These are phyloP conservation scores for Globisporangium perplexum DNA, from an alignment of 352 stramenopile genomes.

Conservation along the genomic window DNA sequence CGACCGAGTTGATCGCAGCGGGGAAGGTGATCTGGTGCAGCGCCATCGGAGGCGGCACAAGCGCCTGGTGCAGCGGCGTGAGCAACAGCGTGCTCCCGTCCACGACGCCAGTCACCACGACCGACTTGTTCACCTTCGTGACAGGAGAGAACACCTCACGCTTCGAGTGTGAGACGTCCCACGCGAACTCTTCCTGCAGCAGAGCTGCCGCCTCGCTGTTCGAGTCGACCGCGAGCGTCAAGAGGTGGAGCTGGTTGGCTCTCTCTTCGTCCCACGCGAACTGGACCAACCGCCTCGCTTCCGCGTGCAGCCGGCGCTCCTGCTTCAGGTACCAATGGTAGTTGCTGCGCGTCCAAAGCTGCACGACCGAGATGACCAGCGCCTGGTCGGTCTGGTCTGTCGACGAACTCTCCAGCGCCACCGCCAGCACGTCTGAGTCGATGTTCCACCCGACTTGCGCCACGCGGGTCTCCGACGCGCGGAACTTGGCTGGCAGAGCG, in stretches of 20 bases:
- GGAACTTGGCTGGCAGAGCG: slow-evolving; percentile 33
- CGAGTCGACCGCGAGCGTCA: slow-evolving; percentile 11
- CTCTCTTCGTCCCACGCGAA: slow-evolving; percentile 59
- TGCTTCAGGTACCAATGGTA: slow-evolving; percentile 87
- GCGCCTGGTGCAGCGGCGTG: slow-evolving; percentile 56
- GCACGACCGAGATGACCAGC: slow-evolving; percentile 22
- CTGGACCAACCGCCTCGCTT: slow-evolving; percentile 17
- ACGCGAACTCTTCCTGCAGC: slow-evolving; percentile 49
- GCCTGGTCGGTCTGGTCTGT: neutral
- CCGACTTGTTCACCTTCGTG: slow-evolving; percentile 13
- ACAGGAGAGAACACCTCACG: slow-evolving; percentile 7
- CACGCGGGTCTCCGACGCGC: slow-evolving; percentile 23
- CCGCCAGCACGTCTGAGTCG: slow-evolving; percentile 61
- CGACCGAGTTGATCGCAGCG: slow-evolving; percentile 40
- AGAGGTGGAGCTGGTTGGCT: slow-evolving; percentile 28
- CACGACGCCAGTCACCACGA: slow-evolving; percentile 48
- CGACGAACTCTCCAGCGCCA: slow-evolving; percentile 24
- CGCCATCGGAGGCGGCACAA: slow-evolving; percentile 66
- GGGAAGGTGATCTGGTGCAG: slow-evolving; percentile 35
- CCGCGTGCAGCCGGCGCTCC: slow-evolving; percentile 24
- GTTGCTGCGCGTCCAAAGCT: slow-evolving; percentile 75
- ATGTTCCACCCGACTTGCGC: slow-evolving; percentile 50
- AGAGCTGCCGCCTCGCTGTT: slow-evolving; percentile 12
- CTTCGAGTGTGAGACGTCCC: slow-evolving; percentile 25
- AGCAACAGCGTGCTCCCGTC: slow-evolving; percentile 54